Evolutionary conservation across 345 rosid genomes (phyloP), one percentile per base, ranked within the genome.

Genomic region (Reutealis trisperma): DNA sequence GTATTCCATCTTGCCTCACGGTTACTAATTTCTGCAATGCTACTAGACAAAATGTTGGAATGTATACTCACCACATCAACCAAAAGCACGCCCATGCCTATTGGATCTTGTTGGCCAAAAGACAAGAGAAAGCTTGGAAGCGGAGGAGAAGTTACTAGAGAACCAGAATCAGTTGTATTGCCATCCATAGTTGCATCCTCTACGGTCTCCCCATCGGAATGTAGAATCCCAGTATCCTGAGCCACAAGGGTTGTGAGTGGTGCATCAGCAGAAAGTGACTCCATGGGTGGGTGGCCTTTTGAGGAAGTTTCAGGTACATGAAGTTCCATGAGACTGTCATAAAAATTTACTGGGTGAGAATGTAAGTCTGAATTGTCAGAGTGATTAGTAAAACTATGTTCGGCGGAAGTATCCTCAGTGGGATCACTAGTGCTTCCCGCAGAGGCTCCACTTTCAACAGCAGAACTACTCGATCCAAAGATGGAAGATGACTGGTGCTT

Each of bases 31-130:
- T 67, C 82, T 59, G 63, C 76, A 47, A 63, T 55, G 70, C 51
- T 58, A 66, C 68, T 73, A 32, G 76, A 60, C 51, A 78, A 51
- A 51, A 32, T 73, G 63, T 47, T 49, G 82, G 78, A 68, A 61
- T 24, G 60, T 51, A 79, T 74, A 69, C 74, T 79, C 74, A 79
- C 74, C 63, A 61, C 52, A 37, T 79, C 82, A 79, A 79, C 70
- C 55, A 79, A 25, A 37, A 79, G 74, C 74, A 79, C 22, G 7
- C 74, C 71, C 21, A 77, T 73, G 52, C 72, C 77, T 19, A 19
- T 78, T 2, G 32, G 61, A 30, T 44, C 73, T 49, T 25, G 75
- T 19, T 79, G 74, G 55, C 64, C 55, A 10, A 60, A 58, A 32
- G 70, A 65, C 13, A 47, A 57, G 30, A 64, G 49, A 54, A 71